phyloP scores from a whole-genome alignment of 2,329 filamentous ascomycete species.

The Stenocarpella maydis region DNA sequence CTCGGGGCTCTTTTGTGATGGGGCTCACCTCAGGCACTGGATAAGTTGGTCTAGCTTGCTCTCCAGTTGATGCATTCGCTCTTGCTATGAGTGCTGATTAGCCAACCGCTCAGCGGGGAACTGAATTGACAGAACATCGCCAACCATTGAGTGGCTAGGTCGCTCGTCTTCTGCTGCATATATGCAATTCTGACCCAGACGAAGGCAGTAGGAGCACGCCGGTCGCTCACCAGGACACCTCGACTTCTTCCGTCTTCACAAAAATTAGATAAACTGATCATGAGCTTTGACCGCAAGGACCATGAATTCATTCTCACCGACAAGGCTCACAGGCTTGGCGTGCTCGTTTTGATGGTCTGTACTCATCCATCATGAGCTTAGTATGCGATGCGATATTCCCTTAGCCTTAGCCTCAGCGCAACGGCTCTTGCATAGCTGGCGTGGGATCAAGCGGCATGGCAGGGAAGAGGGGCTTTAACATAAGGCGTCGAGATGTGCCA shows the following conservation, averaged over 20 bases:
- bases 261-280: background rate
- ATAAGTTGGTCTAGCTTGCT: slow-evolving; percentile 2
- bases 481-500: too few species aligned
- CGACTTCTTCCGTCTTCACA: background rate
- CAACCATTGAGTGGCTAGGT: slow-evolving; percentile 3
- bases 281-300: background rate
- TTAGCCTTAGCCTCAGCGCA: too few species aligned
- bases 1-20: too few species aligned
- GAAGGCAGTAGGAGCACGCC: slow-evolving; percentile 7
- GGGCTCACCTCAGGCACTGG: slow-evolving; percentile 1
- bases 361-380: background rate
- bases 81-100: background rate
- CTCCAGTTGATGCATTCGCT: slow-evolving; percentile 3
- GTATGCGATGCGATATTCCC: too few species aligned
- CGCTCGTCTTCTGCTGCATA: slow-evolving; percentile 6
- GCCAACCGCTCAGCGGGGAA: too few species aligned
- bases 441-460: too few species aligned
- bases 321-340: background rate
- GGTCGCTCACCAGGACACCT: slow-evolving; percentile 8
- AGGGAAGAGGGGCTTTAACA: too few species aligned
- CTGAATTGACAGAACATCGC: background rate
- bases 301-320: background rate
- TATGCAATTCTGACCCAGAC: slow-evolving; percentile 1
- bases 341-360: background rate
- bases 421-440: too few species aligned